Percentiles rank a stretch among this genome's conserved stretches.
These are phyloP conservation scores for Penicillium cataractarum DNA, from an alignment of 495 filamentous ascomycete species.

Conservation along the genomic window DNA sequence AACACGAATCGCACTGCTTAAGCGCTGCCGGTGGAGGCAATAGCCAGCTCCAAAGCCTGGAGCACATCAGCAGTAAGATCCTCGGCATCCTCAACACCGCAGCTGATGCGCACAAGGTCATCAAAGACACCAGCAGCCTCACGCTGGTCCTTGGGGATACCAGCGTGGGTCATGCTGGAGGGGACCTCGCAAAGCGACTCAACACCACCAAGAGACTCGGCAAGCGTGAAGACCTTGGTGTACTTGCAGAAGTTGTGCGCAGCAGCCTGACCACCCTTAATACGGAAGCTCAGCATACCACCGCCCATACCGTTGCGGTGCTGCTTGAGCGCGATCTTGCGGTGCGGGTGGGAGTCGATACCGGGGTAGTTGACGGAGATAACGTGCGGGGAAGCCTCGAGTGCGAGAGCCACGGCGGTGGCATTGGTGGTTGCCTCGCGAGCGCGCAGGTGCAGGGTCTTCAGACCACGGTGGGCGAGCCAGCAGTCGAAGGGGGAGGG, in stretches of 20 bases:
- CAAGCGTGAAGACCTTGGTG: conserved; percentile 88
- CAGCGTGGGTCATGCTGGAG: conserved; percentile 92
- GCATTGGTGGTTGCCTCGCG: conserved; percentile 84
- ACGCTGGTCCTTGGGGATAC: conserved; percentile 86
- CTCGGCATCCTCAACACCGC: conserved; percentile 88
- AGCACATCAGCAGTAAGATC: conserved; percentile 85
- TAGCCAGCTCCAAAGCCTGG: conserved; percentile 77
- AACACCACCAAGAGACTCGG: conserved; percentile 90
- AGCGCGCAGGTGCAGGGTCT: conserved; percentile 93
- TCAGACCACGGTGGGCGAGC: conserved; percentile 97
- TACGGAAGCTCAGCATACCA: conserved; percentile 96
- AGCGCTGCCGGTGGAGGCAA: conserved; percentile 31
- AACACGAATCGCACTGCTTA: conserved; percentile 9
- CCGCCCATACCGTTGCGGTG: conserved; percentile 94
- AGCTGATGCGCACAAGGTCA: conserved; percentile 92
- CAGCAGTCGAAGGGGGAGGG: conserved; percentile 96
- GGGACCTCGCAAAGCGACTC: conserved; percentile 92
- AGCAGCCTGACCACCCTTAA: conserved; percentile 83
- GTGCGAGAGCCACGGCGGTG: conserved; percentile 70
- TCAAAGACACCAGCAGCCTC: conserved; percentile 95
- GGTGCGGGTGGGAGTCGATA: conserved; percentile 81
- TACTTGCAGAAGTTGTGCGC: conserved; percentile 91
- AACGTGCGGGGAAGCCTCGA: conserved; percentile 81
- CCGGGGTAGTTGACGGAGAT: conserved; percentile 94
- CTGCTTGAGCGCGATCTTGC: conserved; percentile 81